Base-by-base conservation (phyloP, 2,329 filamentous ascomycete genomes). In the Hypomyces perniciosus region DNA sequence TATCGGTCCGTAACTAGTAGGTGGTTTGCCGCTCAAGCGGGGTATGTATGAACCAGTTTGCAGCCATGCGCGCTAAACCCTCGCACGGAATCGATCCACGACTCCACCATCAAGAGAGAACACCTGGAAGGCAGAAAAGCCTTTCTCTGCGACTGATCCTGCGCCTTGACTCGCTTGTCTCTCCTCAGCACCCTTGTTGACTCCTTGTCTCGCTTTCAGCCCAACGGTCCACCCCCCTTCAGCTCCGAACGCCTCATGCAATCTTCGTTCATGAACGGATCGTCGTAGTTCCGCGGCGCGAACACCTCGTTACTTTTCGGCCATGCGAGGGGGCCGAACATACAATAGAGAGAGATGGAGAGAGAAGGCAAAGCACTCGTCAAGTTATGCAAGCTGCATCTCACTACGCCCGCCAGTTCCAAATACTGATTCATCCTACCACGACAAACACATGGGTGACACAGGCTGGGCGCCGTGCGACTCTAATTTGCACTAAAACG, bases 161-260 rank as follows among this genome's bases (percentile, higher is more conserved):
- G 20, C 20, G 20, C 20, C 20, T 20, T 20, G 20, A 20, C 20
- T 20, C 3, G 20, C 20, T 20, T 20, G 20, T 20, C 20, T 20
- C 20, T 20, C 40, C 40, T 26, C 38, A 27, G 27, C 33, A 12
- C 12, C 10, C 31, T 29, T 48, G n/a, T 30, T 37, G 33, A 9
- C 39, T 45, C 10, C 37, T 13, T 50, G 30, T 50, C 42, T 38
- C 40, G 51, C 38, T 41, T 42, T 52, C 50, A 52, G 50, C 46
- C 46, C 50, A 38, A 34, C n/a, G 34, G 50, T 38, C 45, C 30
- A 29, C 28, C 50, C 45, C 39, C 44, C 34, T 48, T 48, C 50
- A 52, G 50, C 50, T 38, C 46, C 45, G 39, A 48, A 42, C 38
- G 39, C 46, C 43, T 29, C 46, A 30, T n/a, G 38, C 38, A 3